A percentile compares a stretch with the other conserved stretches of the same genome.
These are phyloP conservation scores for Populus hybrid DNA, from an alignment of 441 rosid genomes.

Conservation along the genomic window DNA sequence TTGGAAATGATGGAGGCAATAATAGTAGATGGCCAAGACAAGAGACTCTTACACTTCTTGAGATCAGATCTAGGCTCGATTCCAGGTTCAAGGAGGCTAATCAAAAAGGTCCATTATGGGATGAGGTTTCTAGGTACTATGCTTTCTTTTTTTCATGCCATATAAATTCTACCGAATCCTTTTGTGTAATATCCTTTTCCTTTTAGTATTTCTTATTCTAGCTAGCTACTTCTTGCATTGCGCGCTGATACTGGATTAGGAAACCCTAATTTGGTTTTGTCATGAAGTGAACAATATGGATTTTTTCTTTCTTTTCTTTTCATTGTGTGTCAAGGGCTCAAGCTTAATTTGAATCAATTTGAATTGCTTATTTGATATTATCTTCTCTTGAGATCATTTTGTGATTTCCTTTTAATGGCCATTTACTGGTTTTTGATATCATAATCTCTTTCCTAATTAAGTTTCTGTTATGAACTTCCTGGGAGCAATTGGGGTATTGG, in stretches of 20 bases:
- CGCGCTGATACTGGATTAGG: background rate
- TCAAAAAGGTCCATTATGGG: conserved; percentile 94
- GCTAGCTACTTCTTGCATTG: background rate
- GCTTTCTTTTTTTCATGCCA: too few species aligned
- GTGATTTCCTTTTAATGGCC: background rate
- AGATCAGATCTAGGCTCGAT: conserved; percentile 96
- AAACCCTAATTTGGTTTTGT: conserved; percentile 29
- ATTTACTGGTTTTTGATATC: background rate
- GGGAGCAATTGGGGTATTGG: background rate
- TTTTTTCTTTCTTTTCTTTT: background rate
- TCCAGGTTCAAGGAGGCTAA: conserved; percentile 90
- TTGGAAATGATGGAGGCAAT: conserved; percentile 46
- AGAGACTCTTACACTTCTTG: conserved; percentile 92
- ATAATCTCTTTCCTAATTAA: background rate
- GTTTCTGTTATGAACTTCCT: background rate
- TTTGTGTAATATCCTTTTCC: background rate
- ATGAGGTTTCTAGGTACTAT: conserved; percentile 79
- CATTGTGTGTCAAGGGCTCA: background rate
- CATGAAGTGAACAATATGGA: background rate
- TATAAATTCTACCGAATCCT: background rate
- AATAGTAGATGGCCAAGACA: conserved; percentile 96
- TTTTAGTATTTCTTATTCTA: background rate
- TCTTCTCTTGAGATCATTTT: background rate
- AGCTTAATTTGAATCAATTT: background rate
- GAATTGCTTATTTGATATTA: background rate